These are phyloP conservation scores for Rosa rugosa DNA, from an alignment of 306 rosid genomes.

Conservation along the genomic window DNA sequence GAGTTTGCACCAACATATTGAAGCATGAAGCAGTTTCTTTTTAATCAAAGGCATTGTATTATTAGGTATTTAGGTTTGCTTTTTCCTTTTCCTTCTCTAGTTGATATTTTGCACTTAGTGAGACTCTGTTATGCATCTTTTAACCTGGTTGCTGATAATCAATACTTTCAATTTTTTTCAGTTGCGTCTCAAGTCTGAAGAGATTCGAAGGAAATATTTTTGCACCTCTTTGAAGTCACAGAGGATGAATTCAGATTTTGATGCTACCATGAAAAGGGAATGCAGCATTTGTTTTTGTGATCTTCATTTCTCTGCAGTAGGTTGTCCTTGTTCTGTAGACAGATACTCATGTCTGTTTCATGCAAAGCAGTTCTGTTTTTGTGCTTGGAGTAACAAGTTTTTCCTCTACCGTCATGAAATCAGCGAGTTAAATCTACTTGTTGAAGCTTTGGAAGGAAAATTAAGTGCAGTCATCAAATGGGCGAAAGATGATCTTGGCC, in stretches of 20 bases:
- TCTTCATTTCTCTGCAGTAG: slow-evolving; percentile 71
- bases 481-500: slow-evolving; percentile 71
- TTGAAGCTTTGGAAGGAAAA: slow-evolving; percentile 80
- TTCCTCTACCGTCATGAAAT: slow-evolving; percentile 60
- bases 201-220: slow-evolving; percentile 55
- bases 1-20: not conserved
- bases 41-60: not conserved
- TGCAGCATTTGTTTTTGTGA: slow-evolving; percentile 70
- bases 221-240: slow-evolving; percentile 40
- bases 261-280: slow-evolving; percentile 58
- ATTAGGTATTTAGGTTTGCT: not conserved
- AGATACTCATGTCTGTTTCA: slow-evolving; percentile 75
- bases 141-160: slow-evolving; percentile 8
- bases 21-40: not conserved
- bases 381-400: slow-evolving; percentile 59
- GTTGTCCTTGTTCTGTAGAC: slow-evolving; percentile 64
- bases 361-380: slow-evolving; percentile 75
- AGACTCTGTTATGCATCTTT: slow-evolving; percentile 1
- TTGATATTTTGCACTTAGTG: not conserved
- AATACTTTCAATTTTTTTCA: slow-evolving; percentile 22
- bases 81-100: not conserved
- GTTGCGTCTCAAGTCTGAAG: slow-evolving; percentile 64
- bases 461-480: slow-evolving; percentile 58
- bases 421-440: slow-evolving; percentile 58
- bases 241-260: slow-evolving; percentile 50